Base-by-base conservation (phyloP, 2,329 filamentous ascomycete genomes). In the Aspergillus floridensis region DNA sequence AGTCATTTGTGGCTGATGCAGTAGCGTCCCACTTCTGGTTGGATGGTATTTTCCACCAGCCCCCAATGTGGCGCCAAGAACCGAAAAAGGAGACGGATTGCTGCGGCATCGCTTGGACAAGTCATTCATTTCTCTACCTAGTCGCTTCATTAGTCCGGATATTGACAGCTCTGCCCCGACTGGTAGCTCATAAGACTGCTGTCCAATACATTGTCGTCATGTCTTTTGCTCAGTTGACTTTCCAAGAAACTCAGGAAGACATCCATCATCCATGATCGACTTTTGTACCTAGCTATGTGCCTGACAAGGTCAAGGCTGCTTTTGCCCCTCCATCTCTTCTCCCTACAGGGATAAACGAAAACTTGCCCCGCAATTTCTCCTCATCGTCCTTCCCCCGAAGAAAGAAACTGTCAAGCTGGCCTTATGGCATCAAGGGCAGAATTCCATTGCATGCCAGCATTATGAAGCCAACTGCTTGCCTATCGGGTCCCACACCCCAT, bases 61-160 rank as follows among this genome's bases (percentile, higher is more conserved):
- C 53, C 26, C 14, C 44, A 19, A 19, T 48, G 38, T 55, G 35
- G 53, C 53, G 53, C 26, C 53, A 35, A 55, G 22, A 3, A 51
- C 49, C 69, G 5, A 44, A 44, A 35, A 44, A 19, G 38, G 38
- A 44, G 38, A 44, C 38, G 38, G 16, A 44, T 16, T 19, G 38
- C n/a, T 44, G 38, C 38, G 38, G 38, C 38, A 44, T 44, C 38
- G 38, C 38, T 44, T 44, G 38, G 38, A 44, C 38, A 44, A 44
- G 38, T 44, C 38, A 44, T 44, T 44, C 38, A 19, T 44, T 44
- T 44, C 38, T n/a, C 38, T n/a, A 44, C 7, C 38, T n/a, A 44
- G 38, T 44, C 38, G 38, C 38, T n/a, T 44, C 38, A 44, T 44
- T 44, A 44, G 38, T 19, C 16, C 38, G 38, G 38, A 44, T 44